Evolutionary conservation across 164 flowering plant species (phyloP).

Genomic region (Buxus sempervirens): DNA sequence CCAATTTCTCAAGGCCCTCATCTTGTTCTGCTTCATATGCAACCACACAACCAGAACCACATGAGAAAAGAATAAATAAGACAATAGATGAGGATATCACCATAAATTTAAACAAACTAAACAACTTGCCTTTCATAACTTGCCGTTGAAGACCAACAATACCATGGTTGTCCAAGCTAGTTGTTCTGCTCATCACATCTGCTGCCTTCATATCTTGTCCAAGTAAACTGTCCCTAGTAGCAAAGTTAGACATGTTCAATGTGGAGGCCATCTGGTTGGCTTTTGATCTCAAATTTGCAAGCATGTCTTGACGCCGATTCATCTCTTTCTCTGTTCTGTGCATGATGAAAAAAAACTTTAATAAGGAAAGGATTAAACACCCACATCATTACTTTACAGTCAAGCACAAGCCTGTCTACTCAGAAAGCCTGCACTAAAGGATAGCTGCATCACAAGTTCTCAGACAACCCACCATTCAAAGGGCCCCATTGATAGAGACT

Average conservation of each 20-base stretch:
- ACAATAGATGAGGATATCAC: not conserved
- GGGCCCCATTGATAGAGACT: too few relatives aligned
- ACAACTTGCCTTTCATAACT: constrained; percentile 68
- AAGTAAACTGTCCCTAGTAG: constrained; percentile 75
- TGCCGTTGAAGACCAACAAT: constrained; percentile 80
- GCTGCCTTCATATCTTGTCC: constrained; percentile 69
- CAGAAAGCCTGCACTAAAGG: not conserved
- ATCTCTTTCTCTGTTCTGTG: constrained; percentile 85
- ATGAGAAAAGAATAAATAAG: not conserved
- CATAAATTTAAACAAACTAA: not conserved
- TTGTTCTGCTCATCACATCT: constrained; percentile 52
- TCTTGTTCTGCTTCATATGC: constrained; percentile 69
- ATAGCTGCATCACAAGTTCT: too few relatives aligned
- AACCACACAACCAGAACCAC: constrained; percentile 2
- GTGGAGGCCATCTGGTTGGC: constrained; percentile 75
- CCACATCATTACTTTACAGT: not conserved
- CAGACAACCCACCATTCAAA: too few relatives aligned
- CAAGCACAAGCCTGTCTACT: not conserved
- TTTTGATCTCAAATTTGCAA: constrained; percentile 69
- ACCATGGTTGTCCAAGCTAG: constrained; percentile 77
- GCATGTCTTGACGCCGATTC: constrained; percentile 83
- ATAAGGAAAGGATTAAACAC: not conserved
- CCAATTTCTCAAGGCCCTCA: constrained; percentile 84
- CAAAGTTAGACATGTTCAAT: constrained; percentile 80
- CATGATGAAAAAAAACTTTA: constrained; percentile 2